Evolutionary conservation across 2,329 filamentous ascomycete genomes (phyloP).

Genomic region (Trichoderma sp.): DNA sequence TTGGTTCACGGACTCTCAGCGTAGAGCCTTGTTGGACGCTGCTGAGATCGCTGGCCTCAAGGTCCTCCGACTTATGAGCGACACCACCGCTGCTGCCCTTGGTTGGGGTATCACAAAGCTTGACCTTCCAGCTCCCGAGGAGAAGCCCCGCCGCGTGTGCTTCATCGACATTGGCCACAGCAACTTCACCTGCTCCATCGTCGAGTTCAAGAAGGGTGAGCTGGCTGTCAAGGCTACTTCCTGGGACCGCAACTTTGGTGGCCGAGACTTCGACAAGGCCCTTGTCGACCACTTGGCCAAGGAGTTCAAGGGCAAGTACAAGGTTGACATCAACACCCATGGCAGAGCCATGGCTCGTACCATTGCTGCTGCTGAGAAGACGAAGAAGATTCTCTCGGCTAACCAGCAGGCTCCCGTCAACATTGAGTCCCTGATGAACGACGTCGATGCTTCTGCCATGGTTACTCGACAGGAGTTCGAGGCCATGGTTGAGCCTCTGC

Average conservation of each 20-base stretch:
- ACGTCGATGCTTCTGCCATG: conserved; percentile 84
- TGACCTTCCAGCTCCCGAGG: conserved; percentile 81
- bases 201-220: conserved; percentile 97
- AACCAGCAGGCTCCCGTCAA: conserved; percentile 90
- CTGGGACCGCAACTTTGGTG: conserved; percentile 94
- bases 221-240: conserved; percentile 88
- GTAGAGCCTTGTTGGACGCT: conserved; percentile 83
- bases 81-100: conserved; percentile 92
- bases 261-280: conserved; percentile 93
- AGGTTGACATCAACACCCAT: conserved; percentile 90
- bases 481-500: conserved; percentile 79
- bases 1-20: conserved; percentile 96
- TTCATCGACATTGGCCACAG: conserved; percentile 96
- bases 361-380: conserved; percentile 85
- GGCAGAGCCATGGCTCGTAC: conserved; percentile 86
- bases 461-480: conserved; percentile 94
- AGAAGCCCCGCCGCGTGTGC: conserved; percentile 85
- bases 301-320: conserved; percentile 97
- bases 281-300: conserved; percentile 91
- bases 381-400: conserved; percentile 97
- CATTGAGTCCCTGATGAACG: conserved; percentile 98
- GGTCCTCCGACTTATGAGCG: conserved; percentile 91
- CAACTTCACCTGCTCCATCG: conserved; percentile 90
- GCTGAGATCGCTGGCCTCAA: conserved; percentile 92
- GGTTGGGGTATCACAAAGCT: conserved; percentile 98